Percentiles rank a stretch among this genome's conserved stretches.
Evolutionary conservation across 805 yeast genomes (phyloP).

Genomic region (Candida lessepsii): DNA sequence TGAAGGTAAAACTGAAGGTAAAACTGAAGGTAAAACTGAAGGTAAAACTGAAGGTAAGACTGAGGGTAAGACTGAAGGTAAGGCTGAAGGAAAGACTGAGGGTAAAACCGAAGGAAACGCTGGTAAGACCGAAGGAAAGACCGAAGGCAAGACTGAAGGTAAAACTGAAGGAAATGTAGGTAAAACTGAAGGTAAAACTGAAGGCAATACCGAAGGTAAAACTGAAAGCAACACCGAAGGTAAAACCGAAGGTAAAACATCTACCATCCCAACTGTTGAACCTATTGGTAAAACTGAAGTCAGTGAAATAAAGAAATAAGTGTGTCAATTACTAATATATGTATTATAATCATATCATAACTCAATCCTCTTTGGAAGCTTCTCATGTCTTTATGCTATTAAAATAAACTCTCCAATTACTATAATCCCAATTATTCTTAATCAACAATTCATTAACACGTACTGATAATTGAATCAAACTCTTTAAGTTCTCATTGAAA

Average conservation of each 20-base stretch:
- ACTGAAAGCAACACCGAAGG: conserved; percentile 1
- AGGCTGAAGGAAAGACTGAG: conserved; percentile 12
- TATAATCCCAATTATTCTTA: conserved; percentile 13
- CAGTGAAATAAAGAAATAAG: too few relatives aligned
- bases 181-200: conserved; percentile 12
- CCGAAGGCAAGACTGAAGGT: conserved; percentile 12
- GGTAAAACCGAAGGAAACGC: conserved; percentile 11
- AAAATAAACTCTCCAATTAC: conserved; percentile 14
- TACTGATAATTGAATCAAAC: conserved; percentile 12
- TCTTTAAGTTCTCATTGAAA: conserved; percentile 41
- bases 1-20: conserved; percentile 9
- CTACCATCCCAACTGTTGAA: background rate
- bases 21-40: background rate
- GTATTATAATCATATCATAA: too few relatives aligned
- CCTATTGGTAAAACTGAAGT: conserved; percentile 3
- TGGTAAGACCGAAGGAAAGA: conserved; percentile 11
- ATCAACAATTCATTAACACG: conserved; percentile 10
- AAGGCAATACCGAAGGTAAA: conserved; percentile 3
- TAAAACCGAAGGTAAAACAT: conserved; percentile 9
- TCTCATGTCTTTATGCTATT: conserved; percentile 7
- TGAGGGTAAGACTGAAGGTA: conserved; percentile 9
- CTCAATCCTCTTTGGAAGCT: too few relatives aligned
- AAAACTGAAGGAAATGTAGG: conserved; percentile 12
- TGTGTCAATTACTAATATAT: too few relatives aligned
- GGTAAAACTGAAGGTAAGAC: background rate